Base-by-base conservation (phyloP, 768 basidiomycete species). In the Podaxis sp. region DNA sequence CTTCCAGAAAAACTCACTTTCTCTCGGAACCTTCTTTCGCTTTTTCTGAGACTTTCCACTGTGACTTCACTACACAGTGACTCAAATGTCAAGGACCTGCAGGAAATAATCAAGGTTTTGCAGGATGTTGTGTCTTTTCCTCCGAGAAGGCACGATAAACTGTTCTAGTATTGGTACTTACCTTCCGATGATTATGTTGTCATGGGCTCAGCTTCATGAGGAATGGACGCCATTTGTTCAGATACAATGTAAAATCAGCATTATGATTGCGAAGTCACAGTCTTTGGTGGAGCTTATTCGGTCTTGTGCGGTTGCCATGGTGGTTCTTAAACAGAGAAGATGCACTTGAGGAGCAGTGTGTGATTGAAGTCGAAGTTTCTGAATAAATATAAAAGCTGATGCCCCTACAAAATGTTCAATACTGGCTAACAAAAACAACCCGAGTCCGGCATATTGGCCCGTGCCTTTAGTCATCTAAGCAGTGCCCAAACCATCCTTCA, bases 401-500 rank as follows among this genome's bases (percentile, higher is more conserved):
- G 27, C 3, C 27, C 27, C 4, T 6, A 27, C 3, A 27, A 27
- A 27, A 27, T 6, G 27, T 27, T 27, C 27, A 27, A 27, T 27
- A 27, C 3, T 27, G 27, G 27, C 27, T n/a, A 15, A 43, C n/a
- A 5, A n/a, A 43, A 41, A 43, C 13, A n/a, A n/a, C 12, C 15
- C 41, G 41, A 43, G 41, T 17, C 5, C 41, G 27, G 27, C 27
- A 27, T 27, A 27, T 27, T 27, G 27, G 6, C 27, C 6, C 2
- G 5, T 17, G n/a, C 19, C 22, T 2, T 12, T 22, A 22, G 7
- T 19, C 47, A 12, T 24, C 22, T 25, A 49, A 19, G 22, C 47
- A 49, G 19, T 9, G 19, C 22, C 22, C 29, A 55, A 24, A n/a
- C 51, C 53, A 25, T 59, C 38, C 58, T 81, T 80, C 37, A 82